Base-by-base conservation (phyloP, 768 basidiomycete genomes). In the Ramaria sp. region DNA sequence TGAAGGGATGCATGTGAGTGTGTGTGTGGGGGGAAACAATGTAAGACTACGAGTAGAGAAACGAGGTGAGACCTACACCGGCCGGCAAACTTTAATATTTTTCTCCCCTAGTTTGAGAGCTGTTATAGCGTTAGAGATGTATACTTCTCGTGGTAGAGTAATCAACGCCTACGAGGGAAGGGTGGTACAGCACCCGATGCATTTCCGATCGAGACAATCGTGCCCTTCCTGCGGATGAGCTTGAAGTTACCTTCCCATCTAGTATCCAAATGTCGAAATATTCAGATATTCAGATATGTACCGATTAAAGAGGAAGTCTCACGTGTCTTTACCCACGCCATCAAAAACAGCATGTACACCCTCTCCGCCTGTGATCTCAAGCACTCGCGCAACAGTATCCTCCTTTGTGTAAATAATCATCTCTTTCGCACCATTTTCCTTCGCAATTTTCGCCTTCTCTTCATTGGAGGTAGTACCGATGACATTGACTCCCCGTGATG, bases 281-380 rank as follows among this genome's bases (percentile, higher is more conserved):
- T 16, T 49, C 3, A 20, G 48, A 18, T 20, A 9, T 45, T 8
- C 13, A 56, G 45, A 8, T 15, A 27, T n/a, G n/a, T n/a, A n/a
- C n/a, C n/a, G n/a, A n/a, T n/a, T 49, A 42, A 55, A 36, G 10
- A 62, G 57, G 16, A 55, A 27, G 1, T 73, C 86, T 56, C 69
- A 94, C 78, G 93, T 97, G 65, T 91, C 88, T 71, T 88, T 94
- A 1, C 95, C 95, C n/a, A 99, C 91, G 27, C 95, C 95, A 62
- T 99, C 95, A 62, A 85, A 95, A 22, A 91, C 78, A 15, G 81
- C 94, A 58, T 95, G 78, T 4, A 92, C 88, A 15, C 90, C 88
- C 60, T 82, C 74, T 6, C 87, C 88, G 39, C 79, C 79, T 0
- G 90, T 91, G 52, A 91, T 67, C 61, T 86, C 81, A 52, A 83